A percentile compares a stretch with the other conserved stretches of the same genome.
Conservation (phyloP, 1,284 basidiomycete genomes). For the Naganishia albida region DNA sequence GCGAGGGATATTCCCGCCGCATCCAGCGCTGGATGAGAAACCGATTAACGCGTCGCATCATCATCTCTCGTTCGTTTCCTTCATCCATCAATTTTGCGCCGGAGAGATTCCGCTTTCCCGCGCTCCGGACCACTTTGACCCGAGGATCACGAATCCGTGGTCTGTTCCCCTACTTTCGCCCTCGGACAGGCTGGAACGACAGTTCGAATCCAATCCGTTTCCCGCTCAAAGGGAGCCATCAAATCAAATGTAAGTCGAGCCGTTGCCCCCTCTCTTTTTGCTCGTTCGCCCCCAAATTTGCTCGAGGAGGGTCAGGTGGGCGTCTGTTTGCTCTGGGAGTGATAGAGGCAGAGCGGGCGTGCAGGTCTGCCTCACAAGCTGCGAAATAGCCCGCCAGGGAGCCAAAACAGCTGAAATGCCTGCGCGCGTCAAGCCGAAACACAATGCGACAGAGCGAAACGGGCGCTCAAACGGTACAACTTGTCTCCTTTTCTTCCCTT, state of each 20-base stretch:
- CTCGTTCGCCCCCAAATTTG: background rate
- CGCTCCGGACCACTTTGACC: background rate
- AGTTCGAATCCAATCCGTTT: background rate
- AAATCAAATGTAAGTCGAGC: slow-evolving; percentile 13
- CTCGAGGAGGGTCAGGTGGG: background rate
- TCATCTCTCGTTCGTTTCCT: background rate
- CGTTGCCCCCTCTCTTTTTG: background rate
- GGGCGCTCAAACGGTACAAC: background rate
- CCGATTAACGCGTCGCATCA: slow-evolving; percentile 13
- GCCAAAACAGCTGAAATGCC: slow-evolving; percentile 7
- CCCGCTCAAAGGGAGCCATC: slow-evolving; percentile 9
- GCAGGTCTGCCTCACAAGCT: background rate
- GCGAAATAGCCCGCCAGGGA: background rate
- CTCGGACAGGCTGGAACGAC: background rate
- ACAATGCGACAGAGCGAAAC: slow-evolving; percentile 10
- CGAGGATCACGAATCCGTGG: slow-evolving; percentile 3
- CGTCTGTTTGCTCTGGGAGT: background rate
- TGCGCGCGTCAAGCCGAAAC: slow-evolving; percentile 10
- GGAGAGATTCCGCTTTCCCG: background rate
- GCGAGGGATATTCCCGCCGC: slow-evolving; percentile 1
- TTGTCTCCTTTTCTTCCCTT: slow-evolving; percentile 6
- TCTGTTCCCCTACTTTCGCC: slow-evolving; percentile 1
- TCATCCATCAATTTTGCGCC: background rate
- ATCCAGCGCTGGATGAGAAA: background rate
- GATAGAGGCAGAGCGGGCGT: no score